Percentiles rank a stretch among this genome's conserved stretches.
These are phyloP conservation scores for Tuber aestivum DNA, from an alignment of 495 filamentous ascomycete genomes.

Conservation along the genomic window DNA sequence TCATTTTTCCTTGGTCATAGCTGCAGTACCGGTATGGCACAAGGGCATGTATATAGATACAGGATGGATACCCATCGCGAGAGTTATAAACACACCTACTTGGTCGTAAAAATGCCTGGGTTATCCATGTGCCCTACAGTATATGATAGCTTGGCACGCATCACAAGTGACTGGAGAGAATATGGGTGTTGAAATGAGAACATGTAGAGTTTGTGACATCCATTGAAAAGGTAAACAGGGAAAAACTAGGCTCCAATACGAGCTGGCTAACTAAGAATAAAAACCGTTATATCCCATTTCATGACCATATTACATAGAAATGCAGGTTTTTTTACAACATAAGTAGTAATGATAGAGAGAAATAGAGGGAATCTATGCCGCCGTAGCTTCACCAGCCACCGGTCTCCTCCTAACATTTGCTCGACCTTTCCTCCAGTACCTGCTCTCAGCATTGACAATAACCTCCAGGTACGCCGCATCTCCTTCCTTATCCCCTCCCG, in stretches of 20 bases:
- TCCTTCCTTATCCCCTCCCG: constrained; percentile 21
- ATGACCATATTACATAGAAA: constrained; percentile 5
- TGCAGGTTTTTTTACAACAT: not conserved
- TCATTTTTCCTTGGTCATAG: not conserved
- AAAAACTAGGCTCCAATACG: not conserved
- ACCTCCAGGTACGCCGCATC: constrained; percentile 35
- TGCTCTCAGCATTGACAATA: constrained; percentile 46
- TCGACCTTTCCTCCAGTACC: constrained; percentile 44
- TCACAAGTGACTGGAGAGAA: not conserved
- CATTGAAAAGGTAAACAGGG: not conserved
- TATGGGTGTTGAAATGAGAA: not conserved
- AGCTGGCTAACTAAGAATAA: not conserved
- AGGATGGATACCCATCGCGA: not conserved
- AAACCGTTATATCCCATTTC: not conserved
- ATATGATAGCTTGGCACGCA: not conserved
- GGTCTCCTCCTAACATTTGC: constrained; percentile 19
- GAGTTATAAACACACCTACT: not conserved
- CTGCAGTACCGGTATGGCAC: no score
- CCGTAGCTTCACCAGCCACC: constrained; percentile 18
- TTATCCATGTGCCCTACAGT: not conserved
- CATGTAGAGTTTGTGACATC: not conserved
- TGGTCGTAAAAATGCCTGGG: not conserved
- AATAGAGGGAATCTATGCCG: constrained; percentile 11
- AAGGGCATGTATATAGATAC: not conserved
- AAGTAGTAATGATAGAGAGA: not conserved